A percentile compares a stretch with the other conserved stretches of the same genome.
These are phyloP conservation scores for Asparagopsis taxiformis DNA, from an alignment of 31 red algal species.

Conservation along the genomic window DNA sequence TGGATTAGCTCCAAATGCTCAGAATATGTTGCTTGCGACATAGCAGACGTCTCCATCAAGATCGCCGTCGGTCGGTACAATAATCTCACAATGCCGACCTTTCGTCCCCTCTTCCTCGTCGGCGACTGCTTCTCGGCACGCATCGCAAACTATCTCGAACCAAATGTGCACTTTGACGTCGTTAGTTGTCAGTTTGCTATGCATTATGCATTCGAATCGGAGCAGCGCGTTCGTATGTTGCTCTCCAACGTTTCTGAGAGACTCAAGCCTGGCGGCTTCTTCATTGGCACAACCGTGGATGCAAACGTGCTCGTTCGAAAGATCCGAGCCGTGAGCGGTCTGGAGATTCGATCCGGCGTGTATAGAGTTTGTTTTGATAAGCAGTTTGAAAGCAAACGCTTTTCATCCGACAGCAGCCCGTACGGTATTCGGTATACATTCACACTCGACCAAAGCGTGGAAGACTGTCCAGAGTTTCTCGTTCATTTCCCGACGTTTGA, in stretches of 20 bases:
- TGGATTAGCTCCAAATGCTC: constrained; percentile 33
- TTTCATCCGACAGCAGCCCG: constrained; percentile 31
- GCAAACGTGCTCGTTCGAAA: constrained; percentile 90
- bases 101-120: constrained; percentile 57
- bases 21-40: constrained; percentile 74
- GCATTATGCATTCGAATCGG: constrained; percentile 94
- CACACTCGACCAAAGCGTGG: constrained; percentile 81
- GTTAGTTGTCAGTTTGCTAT: constrained; percentile 97
- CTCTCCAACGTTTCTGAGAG: constrained; percentile 77
- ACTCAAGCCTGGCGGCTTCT: constrained; percentile 90
- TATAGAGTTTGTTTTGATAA: constrained; percentile 78
- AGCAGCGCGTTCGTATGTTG: constrained; percentile 74
- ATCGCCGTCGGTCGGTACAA: constrained; percentile 69
- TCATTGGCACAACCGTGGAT: constrained; percentile 94
- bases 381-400: constrained; percentile 36
- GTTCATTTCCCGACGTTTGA: constrained; percentile 81
- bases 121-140: constrained; percentile 75
- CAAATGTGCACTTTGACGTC: constrained; percentile 60
- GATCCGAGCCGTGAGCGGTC: constrained; percentile 55
- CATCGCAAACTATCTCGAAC: constrained; percentile 25
- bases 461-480: constrained; percentile 89
- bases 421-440: constrained; percentile 91
- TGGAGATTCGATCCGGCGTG: constrained; percentile 56
- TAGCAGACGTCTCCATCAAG: constrained; percentile 58
- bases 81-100: constrained; percentile 25